Base-by-base conservation (phyloP, 371 early-diverging fungal species). In the Smittium culicis region DNA sequence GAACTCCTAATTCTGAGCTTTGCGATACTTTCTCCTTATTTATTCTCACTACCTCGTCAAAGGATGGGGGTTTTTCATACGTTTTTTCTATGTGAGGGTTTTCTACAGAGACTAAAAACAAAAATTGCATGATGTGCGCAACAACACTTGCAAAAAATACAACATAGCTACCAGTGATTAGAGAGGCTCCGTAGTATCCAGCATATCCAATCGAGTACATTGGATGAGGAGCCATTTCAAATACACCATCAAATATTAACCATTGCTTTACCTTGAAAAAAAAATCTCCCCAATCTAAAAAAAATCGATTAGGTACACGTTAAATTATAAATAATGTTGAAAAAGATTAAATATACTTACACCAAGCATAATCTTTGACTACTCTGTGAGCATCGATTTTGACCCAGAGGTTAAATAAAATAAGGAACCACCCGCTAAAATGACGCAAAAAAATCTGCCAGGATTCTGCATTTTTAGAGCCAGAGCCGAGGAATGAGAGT, bases 141-240 rank as follows among this genome's bases (percentile, higher is more conserved):
- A 86, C 85, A 66, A 97, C 79, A 55, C 89, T 88, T 59, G 87
- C 88, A 71, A 88, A 93, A 31, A 97, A 83, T 1, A 97, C 93
- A 54, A 85, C 86, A 76, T 92, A 92, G 66, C 87, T 87, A 33
- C 86, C 89, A 54, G 84, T 84, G 70, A 91, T 84, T 54, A 97
- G 73, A 8, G 94, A 89, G 1, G 90, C 79, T 30, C 94, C 98
- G 74, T 97, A 97, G 77, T 91, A 95, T 8, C 96, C 96, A 55
- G 88, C 85, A 71, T 95, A 97, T 0, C 98, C 98, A 35, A 97
- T 88, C 14, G 94, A 93, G 77, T 97, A 97, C 96, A 96, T 96
- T 0, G 98, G 98, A 71, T 97, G 98, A 29, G 96, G 96, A 0
- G 93, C 94, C 87, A 92, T 87, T 73, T 94, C 96, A 75, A 94